Evolutionary conservation across 495 filamentous ascomycete species (phyloP).

Genomic region (Pyrenula massariospora): DNA sequence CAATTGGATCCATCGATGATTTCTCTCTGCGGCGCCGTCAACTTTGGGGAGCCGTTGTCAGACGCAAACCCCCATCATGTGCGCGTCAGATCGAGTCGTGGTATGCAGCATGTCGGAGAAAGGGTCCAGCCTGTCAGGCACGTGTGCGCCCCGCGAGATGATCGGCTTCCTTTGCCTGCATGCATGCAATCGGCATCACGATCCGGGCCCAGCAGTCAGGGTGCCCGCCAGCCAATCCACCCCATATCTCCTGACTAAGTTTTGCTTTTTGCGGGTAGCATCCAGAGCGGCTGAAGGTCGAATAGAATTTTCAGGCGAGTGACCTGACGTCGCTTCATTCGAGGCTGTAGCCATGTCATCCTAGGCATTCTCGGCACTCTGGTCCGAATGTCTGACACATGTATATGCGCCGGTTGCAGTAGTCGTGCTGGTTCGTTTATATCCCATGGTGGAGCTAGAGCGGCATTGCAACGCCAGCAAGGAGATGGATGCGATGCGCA

Average conservation of each 20-base stretch:
- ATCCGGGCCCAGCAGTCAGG: neutral
- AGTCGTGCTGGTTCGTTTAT: neutral
- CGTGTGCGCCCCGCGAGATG: neutral
- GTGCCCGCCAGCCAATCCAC: constrained; percentile 9
- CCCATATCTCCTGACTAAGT: constrained; percentile 9
- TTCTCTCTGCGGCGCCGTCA: no score
- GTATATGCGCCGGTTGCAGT: neutral
- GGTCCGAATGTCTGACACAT: neutral
- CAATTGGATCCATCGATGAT: no score
- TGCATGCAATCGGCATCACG: neutral
- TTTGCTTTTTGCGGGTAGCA: constrained; percentile 35
- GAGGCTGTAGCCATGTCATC: no score
- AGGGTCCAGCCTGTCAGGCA: no score
- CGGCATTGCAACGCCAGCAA: neutral
- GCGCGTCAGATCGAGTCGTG: no score
- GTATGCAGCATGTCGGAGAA: no score
- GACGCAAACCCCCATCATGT: no score
- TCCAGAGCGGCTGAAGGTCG: no score
- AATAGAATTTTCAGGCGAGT: no score
- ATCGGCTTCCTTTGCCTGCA: neutral
- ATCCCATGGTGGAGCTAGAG: neutral
- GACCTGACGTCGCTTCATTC: no score
- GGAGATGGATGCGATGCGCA: no score
- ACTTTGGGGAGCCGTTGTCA: no score
- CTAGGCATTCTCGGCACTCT: constrained; percentile 31